Percentiles rank a stretch among this genome's conserved stretches.
phyloP scores from a whole-genome alignment of 371 early-diverging fungal species.

The Rhizoclosmatium hyalinum region DNA sequence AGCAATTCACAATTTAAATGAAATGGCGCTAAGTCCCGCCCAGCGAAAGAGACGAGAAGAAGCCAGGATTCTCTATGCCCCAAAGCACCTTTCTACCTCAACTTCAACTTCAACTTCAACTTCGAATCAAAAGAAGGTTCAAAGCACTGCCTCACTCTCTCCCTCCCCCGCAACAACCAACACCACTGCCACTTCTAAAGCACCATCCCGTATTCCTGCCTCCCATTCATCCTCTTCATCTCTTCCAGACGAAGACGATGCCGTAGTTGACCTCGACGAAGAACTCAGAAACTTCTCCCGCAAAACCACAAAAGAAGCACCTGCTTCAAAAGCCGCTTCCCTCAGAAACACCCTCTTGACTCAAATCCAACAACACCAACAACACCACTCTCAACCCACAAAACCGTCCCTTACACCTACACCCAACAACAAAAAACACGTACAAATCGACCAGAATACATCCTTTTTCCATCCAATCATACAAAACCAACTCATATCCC shows the following conservation, averaged over 20 bases:
- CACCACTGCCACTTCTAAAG: no score
- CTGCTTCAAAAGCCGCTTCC: not conserved
- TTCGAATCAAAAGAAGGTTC: no score
- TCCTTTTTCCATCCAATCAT: not conserved
- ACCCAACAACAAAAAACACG: not conserved
- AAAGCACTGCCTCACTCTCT: no score
- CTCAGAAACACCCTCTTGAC: not conserved
- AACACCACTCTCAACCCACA: not conserved
- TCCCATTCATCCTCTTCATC: not conserved
- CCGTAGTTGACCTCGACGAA: conserved; percentile 1
- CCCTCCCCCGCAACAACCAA: no score
- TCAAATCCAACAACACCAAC: not conserved
- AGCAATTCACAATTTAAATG: no score
- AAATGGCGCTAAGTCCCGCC: not conserved
- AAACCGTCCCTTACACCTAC: not conserved
- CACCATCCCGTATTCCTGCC: no score
- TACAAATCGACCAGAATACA: not conserved
- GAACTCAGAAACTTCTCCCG: not conserved
- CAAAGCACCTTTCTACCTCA: no score
- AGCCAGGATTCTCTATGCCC: not conserved
- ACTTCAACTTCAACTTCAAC: no score
- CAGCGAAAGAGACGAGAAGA: not conserved
- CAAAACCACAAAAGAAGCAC: not conserved
- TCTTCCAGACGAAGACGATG: not conserved
- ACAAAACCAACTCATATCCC: not conserved